A percentile compares a stretch with the other conserved stretches of the same genome.
phyloP scores from a whole-genome alignment of 1,284 basidiomycete genomes.

The Wallemia mellicola region DNA sequence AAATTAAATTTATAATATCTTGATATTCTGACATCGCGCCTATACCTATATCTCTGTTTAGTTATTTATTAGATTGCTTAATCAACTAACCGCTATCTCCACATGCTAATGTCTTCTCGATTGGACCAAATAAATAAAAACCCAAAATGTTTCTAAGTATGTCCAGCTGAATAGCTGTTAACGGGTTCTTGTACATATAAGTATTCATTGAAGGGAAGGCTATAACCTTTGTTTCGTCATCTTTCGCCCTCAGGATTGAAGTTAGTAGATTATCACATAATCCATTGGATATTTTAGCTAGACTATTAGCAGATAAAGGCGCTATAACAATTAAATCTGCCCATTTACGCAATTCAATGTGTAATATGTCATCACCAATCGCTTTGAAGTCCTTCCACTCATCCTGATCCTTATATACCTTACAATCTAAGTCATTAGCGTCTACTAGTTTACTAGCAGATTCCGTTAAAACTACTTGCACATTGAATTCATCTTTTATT shows the following conservation, averaged over 20 bases:
- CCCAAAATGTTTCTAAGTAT: constrained; percentile 37
- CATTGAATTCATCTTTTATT: neutral
- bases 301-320: constrained; percentile 79
- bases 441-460: neutral
- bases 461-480: neutral
- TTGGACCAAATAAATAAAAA: constrained; percentile 56
- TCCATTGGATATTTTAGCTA: constrained; percentile 69
- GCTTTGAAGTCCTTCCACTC: neutral
- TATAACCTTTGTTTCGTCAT: constrained; percentile 49
- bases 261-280: constrained; percentile 80
- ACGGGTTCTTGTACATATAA: constrained; percentile 80
- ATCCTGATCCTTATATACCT: neutral
- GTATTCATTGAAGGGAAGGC: constrained; percentile 98
- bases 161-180: constrained; percentile 51
- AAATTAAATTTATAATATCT: neutral
- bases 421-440: neutral
- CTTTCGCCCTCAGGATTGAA: constrained; percentile 57
- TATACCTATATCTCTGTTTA: neutral
- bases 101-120: constrained; percentile 61
- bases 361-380: neutral
- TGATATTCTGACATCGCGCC: neutral
- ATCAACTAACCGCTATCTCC: constrained; percentile 46
- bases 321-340: constrained; percentile 80
- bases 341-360: constrained; percentile 45
- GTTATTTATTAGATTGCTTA: neutral